These are phyloP conservation scores for Botryotinia narcissicola DNA, from an alignment of 2,329 filamentous ascomycete genomes.

Conservation along the genomic window DNA sequence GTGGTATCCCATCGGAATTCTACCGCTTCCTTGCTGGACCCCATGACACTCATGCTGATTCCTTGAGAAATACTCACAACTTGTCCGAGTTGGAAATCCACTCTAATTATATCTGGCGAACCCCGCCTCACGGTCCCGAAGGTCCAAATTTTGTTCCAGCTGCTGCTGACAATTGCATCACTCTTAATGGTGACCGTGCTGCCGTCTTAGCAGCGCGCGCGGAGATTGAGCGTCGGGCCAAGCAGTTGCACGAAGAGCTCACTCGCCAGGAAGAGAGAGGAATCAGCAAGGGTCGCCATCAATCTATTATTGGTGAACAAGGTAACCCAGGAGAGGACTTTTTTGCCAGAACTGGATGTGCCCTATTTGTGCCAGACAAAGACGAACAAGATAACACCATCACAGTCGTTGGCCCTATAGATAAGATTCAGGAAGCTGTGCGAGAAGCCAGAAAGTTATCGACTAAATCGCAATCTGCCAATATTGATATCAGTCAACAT, in stretches of 20 bases:
- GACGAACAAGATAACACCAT: constrained; percentile 72
- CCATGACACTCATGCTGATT: constrained; percentile 64
- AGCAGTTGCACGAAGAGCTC: constrained; percentile 72
- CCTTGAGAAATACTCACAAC: constrained; percentile 65
- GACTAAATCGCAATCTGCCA: constrained; percentile 78
- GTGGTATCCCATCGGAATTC: constrained; percentile 83
- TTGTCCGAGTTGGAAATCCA: constrained; percentile 82
- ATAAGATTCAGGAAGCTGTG: constrained; percentile 70
- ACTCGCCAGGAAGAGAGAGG: constrained; percentile 59
- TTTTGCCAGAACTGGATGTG: constrained; percentile 85
- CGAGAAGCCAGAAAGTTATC: constrained; percentile 87
- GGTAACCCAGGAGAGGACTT: constrained; percentile 82
- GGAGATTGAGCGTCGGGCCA: constrained; percentile 75
- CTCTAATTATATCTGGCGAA: constrained; percentile 70
- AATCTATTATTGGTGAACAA: constrained; percentile 88
- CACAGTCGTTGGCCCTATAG: constrained; percentile 77
- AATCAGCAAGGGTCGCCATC: constrained; percentile 83
- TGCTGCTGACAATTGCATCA: constrained; percentile 71
- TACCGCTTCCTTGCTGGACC: constrained; percentile 92
- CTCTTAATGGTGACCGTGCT: constrained; percentile 79
- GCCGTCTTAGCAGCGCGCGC: constrained; percentile 78
- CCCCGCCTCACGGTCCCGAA: constrained; percentile 59
- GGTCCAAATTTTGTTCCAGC: constrained; percentile 69
- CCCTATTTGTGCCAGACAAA: constrained; percentile 73
- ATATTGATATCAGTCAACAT: constrained; percentile 77